Evolutionary conservation across 495 filamentous ascomycete genomes (phyloP).

Genomic region (Pyronema domesticum): DNA sequence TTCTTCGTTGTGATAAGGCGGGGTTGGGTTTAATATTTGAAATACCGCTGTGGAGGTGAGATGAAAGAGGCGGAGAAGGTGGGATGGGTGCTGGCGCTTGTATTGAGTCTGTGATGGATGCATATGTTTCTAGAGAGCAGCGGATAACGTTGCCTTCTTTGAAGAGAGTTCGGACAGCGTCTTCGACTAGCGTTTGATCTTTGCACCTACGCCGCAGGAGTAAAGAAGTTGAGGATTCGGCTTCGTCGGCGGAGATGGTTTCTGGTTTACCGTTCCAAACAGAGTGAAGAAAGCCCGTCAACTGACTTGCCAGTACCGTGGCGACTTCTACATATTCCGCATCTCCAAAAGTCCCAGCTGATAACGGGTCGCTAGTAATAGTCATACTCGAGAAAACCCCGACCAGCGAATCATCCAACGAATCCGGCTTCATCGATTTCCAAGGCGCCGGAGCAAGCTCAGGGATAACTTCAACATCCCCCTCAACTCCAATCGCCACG

Average conservation of each 20-base stretch:
- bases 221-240: conserved; percentile 8
- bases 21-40: background rate
- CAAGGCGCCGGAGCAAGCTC: conserved; percentile 21
- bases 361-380: conserved; percentile 3
- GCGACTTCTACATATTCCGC: conserved; percentile 19
- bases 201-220: conserved; percentile 11
- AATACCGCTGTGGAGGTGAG: background rate
- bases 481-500: conserved; percentile 8
- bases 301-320: conserved; percentile 15
- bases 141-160: conserved; percentile 8
- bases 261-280: conserved; percentile 5
- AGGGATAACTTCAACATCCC: conserved; percentile 8
- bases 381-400: conserved; percentile 18
- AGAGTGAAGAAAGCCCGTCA: conserved; percentile 14
- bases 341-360: conserved; percentile 5
- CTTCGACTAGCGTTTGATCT: conserved; percentile 19
- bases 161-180: conserved; percentile 17
- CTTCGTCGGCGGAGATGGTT: conserved; percentile 13
- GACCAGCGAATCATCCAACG: conserved; percentile 14
- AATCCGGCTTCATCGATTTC: conserved; percentile 22
- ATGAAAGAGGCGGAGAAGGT: conserved; percentile 3
- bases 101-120: conserved; percentile 17
- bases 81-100: conserved; percentile 17
- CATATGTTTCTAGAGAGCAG: conserved; percentile 22
- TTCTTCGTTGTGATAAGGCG: conserved; percentile 1